Evolutionary conservation across 2,329 filamentous ascomycete species (phyloP), one percentile per base, ranked within the genome.

Genomic region (Colletotrichum plurivorum): DNA sequence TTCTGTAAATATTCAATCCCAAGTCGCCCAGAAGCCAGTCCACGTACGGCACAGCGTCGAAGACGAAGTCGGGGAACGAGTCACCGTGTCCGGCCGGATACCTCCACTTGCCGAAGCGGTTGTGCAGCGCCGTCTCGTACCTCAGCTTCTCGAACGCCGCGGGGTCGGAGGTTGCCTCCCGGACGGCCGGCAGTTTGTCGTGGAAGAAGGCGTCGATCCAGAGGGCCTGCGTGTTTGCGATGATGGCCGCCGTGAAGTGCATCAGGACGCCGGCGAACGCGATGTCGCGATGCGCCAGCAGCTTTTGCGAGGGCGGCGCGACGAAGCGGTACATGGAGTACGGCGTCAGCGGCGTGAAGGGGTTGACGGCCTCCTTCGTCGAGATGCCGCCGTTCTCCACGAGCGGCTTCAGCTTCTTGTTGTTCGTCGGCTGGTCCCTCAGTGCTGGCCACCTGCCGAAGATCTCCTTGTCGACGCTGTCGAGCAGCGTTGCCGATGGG

Each of bases 31-130:
- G 76, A 75, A 95, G 77, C 74, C 91, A 74, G 77, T 95, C 93
- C 18, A 94, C 76, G 67, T 94, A 96, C 4, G 92, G 92, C 62
- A 95, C 77, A 0, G 87, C 87, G 77, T 96, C 93, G 75, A 95
- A 95, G 18, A 93, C 90, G 72, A 94, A 90, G 76, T 93, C 92
- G 0, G 90, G 90, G 67, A 86, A 84, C 75, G 83, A 85, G 46
- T 82, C 83, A 1, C 92, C 92, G 74, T 89, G 90, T 0, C 92
- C 92, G 4, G 82, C 85, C 1, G 91, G 89, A 73, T 92, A 93
- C 27, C 93, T 85, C 87, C 90, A 91, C 71, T 85, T 89, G 5
- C 91, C 90, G 76, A 92, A 95, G 45, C 92, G 88, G 20, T 86
- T 89, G 75, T 92, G 84, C 54, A 94, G 80, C 25, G 90, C 85